Percentiles rank a stretch among this genome's conserved stretches.
phyloP scores from a whole-genome alignment of 768 basidiomycete species.

The Hysterangium stoloniferum region DNA sequence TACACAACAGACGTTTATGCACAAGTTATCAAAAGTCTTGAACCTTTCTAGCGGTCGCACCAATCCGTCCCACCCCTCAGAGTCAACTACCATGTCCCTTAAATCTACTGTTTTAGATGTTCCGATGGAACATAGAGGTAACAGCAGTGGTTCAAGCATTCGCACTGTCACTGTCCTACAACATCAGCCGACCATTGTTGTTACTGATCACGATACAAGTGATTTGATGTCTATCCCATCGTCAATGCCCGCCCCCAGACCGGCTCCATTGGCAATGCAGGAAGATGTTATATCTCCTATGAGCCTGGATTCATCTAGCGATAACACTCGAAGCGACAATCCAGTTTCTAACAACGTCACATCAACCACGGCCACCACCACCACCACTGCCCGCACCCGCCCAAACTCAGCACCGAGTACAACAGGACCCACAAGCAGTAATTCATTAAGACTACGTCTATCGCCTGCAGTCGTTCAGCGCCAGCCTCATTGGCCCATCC shows the following conservation, averaged over 20 bases:
- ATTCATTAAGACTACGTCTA: slow-evolving; percentile 21
- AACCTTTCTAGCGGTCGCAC: too few relatives aligned
- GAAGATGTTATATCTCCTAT: background rate
- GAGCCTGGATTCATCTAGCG: background rate
- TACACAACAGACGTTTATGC: too few relatives aligned
- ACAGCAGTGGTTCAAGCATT: too few relatives aligned
- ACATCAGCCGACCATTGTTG: too few relatives aligned
- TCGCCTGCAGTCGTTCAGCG: slow-evolving; percentile 40
- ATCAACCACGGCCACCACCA: background rate
- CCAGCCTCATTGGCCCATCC: slow-evolving; percentile 37
- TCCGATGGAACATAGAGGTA: too few relatives aligned
- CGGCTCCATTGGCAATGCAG: background rate
- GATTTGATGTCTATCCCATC: too few relatives aligned
- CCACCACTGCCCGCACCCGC: background rate
- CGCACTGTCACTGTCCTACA: too few relatives aligned
- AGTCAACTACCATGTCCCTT: too few relatives aligned
- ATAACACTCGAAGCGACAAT: background rate
- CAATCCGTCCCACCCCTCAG: too few relatives aligned
- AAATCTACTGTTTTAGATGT: too few relatives aligned
- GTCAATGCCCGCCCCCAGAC: background rate
- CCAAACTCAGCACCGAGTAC: background rate
- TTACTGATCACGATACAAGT: too few relatives aligned
- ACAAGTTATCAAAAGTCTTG: too few relatives aligned
- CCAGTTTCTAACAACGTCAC: background rate
- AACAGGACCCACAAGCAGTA: background rate